Conservation (phyloP, 2,329 filamentous ascomycete species). For the Aspergillus pseudoviridinutans region DNA sequence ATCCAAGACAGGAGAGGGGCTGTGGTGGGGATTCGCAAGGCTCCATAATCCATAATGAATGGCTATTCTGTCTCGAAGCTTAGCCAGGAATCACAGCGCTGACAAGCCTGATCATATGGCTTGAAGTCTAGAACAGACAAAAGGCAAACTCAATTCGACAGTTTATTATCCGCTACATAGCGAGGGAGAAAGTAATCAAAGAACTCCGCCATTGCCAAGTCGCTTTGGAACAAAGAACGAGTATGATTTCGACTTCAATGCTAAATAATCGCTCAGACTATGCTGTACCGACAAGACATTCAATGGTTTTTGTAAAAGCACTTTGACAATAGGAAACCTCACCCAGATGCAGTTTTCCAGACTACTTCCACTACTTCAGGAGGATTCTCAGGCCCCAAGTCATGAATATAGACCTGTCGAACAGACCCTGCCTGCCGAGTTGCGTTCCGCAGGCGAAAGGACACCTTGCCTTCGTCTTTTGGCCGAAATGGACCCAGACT, state of each 20-base stretch:
- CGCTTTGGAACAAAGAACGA: background rate
- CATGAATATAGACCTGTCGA: conserved; percentile 50
- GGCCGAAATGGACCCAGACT: conserved; percentile 47
- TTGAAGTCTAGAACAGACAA: background rate
- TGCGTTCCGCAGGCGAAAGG: conserved; percentile 44
- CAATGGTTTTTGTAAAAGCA: background rate
- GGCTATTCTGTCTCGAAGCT: background rate
- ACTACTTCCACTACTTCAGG: conserved; percentile 21
- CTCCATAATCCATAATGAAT: background rate
- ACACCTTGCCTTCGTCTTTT: conserved; percentile 44
- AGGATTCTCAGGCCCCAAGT: conserved; percentile 9
- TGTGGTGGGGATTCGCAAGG: background rate
- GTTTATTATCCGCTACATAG: background rate
- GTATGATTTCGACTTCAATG: background rate
- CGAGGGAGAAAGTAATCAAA: background rate
- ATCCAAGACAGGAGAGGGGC: background rate
- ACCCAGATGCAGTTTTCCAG: conserved; percentile 10
- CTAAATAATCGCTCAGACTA: background rate
- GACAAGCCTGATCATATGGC: background rate
- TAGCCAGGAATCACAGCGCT: background rate
- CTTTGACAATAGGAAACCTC: background rate
- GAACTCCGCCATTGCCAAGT: background rate
- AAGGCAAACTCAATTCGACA: background rate
- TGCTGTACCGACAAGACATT: background rate
- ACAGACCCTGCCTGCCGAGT: conserved; percentile 39